These are phyloP conservation scores for Syzygium jambos DNA, from an alignment of 345 rosid genomes.

Conservation along the genomic window DNA sequence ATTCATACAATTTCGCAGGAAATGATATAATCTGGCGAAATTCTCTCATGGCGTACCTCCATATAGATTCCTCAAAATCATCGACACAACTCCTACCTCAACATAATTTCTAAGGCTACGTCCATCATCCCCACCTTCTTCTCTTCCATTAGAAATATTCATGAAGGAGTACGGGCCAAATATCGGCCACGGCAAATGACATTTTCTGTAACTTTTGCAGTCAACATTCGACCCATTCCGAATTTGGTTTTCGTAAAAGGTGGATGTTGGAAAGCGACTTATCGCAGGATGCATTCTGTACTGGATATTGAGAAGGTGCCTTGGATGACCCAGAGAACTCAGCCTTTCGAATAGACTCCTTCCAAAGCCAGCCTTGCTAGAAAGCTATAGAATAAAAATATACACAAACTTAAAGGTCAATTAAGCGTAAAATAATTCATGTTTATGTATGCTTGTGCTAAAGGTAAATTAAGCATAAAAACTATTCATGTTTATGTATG, in stretches of 20 bases:
- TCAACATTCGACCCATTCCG: not conserved
- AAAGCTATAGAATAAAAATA: not conserved
- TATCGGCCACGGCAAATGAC: not conserved
- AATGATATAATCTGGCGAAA: not conserved
- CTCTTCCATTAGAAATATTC: too few relatives aligned
- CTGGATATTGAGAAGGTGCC: not conserved
- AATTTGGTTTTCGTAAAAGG: not conserved
- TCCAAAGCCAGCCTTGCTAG: not conserved
- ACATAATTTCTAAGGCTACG: too few relatives aligned
- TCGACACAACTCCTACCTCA: too few relatives aligned
- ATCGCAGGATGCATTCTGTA: conserved; percentile 2
- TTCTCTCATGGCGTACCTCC: not conserved
- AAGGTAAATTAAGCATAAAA: not conserved
- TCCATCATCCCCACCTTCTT: too few relatives aligned
- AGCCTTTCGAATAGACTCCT: conserved; percentile 2
- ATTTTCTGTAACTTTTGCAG: not conserved
- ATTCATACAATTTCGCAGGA: not conserved
- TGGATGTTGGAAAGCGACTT: not conserved
- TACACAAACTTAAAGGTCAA: not conserved
- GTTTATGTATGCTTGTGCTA: not conserved
- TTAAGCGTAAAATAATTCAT: not conserved
- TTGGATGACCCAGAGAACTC: not conserved
- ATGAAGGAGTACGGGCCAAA: conserved; percentile 3
- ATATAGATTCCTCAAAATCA: not conserved
- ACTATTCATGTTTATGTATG: not conserved